These are phyloP conservation scores for Rhytidiadelphus loreus DNA, from an alignment of 225 moss, liverwort and hornwort species.

Conservation along the genomic window DNA sequence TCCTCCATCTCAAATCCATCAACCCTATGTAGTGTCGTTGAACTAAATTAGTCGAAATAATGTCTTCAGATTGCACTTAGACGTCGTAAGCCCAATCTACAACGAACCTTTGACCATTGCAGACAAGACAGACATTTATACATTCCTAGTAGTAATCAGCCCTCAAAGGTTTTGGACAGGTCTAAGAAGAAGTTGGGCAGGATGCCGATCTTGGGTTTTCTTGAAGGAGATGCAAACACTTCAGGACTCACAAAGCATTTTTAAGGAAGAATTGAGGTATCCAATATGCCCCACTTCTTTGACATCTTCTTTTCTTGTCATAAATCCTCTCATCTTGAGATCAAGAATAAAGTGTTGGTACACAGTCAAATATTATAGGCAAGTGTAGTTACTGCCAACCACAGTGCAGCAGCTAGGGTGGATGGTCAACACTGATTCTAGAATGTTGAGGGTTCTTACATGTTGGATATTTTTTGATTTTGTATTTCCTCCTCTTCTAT, in stretches of 20 bases:
- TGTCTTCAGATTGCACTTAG: not conserved
- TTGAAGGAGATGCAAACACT: not conserved
- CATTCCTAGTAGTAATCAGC: not conserved
- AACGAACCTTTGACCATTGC: not conserved
- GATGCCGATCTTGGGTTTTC: not conserved
- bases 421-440: not conserved
- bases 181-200: not conserved
- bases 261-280: not conserved
- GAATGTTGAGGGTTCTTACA: not conserved
- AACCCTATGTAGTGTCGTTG: not conserved
- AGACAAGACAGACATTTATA: not conserved
- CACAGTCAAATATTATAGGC: not conserved
- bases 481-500: not conserved
- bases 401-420: not conserved
- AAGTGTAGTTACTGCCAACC: not conserved
- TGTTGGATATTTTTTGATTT: not conserved
- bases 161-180: not conserved
- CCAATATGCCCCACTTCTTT: not conserved
- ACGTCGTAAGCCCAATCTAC: not conserved
- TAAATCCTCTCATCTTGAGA: not conserved
- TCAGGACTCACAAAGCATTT: not conserved
- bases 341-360: not conserved
- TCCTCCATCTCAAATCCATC: not conserved
- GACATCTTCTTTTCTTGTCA: not conserved
- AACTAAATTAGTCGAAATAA: not conserved